phyloP scores from a whole-genome alignment of 2,329 filamentous ascomycete species.

The Epichloe gansuensis region DNA sequence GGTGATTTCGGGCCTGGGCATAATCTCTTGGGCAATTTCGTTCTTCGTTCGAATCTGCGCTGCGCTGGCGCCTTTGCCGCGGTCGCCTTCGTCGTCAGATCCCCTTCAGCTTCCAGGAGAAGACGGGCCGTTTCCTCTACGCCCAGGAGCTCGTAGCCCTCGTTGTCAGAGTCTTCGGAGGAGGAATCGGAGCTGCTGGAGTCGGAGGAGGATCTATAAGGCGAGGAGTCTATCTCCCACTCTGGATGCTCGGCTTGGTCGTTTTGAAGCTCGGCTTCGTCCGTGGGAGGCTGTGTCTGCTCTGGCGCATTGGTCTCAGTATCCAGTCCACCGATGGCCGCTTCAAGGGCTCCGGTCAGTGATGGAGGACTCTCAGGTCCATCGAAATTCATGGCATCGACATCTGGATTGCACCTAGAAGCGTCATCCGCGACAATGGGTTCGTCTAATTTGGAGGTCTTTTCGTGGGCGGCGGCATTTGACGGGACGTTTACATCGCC shows the following conservation, averaged over 20 bases:
- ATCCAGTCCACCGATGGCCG: conserved; percentile 28
- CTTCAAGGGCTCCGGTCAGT: conserved; percentile 31
- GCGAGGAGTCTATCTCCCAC: conserved; percentile 74
- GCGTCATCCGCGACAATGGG: background rate
- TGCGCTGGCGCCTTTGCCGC: conserved; percentile 24
- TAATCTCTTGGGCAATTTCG: conserved; percentile 52
- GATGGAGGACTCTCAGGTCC: conserved; percentile 23
- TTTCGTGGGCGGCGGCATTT: background rate
- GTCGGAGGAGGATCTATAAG: conserved; percentile 55
- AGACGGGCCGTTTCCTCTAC: conserved; percentile 75
- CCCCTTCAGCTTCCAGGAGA: conserved; percentile 74
- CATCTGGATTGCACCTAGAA: background rate
- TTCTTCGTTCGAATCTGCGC: conserved; percentile 66
- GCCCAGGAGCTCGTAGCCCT: conserved; percentile 60
- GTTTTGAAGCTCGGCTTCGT: conserved; percentile 16
- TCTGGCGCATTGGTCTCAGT: conserved; percentile 5
- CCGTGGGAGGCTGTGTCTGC: conserved; percentile 4
- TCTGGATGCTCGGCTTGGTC: conserved; percentile 47
- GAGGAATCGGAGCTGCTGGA: conserved; percentile 48
- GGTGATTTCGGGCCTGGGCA: conserved; percentile 66
- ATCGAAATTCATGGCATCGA: conserved; percentile 26
- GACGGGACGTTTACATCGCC: conserved; percentile 8
- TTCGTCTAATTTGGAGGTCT: background rate
- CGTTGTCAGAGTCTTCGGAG: conserved; percentile 41
- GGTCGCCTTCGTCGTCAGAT: conserved; percentile 63